Conservation (phyloP, 495 filamentous ascomycete genomes). For the Chaetomium tenue region DNA sequence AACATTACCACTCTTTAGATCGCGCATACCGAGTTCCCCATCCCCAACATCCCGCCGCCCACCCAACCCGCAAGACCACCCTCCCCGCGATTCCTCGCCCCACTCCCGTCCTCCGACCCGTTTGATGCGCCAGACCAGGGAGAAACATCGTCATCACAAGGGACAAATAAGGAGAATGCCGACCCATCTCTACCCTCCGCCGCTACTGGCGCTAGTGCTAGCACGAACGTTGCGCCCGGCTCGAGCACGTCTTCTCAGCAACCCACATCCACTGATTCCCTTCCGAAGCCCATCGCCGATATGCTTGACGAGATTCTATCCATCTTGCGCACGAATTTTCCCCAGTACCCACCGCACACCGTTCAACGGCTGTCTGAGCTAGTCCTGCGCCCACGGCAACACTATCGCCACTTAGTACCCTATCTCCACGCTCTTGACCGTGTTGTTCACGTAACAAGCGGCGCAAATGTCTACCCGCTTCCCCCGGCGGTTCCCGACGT, state of each 20-base stretch:
- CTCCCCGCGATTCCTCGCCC: constrained; percentile 45
- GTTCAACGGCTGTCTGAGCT: constrained; percentile 92
- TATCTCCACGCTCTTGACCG: constrained; percentile 91
- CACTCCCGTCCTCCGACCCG: constrained; percentile 49
- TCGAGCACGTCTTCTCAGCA: constrained; percentile 17
- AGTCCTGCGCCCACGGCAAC: constrained; percentile 68
- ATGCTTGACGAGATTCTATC: constrained; percentile 65
- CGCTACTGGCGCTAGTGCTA: background rate
- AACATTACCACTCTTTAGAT: constrained; percentile 31
- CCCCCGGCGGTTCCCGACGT: constrained; percentile 58
- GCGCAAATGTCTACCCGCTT: constrained; percentile 76
- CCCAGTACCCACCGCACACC: constrained; percentile 79
- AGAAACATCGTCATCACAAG: constrained; percentile 42
- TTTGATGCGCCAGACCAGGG: constrained; percentile 47
- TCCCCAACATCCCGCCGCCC: constrained; percentile 40
- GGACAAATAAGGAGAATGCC: constrained; percentile 50
- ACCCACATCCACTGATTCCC: constrained; percentile 35
- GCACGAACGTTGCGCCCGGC: constrained; percentile 18
- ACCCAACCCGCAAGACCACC: constrained; percentile 36
- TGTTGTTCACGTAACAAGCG: constrained; percentile 86
- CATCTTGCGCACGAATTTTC: constrained; percentile 67
- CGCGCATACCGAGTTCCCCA: constrained; percentile 45
- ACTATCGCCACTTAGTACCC: constrained; percentile 76
- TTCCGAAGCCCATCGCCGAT: constrained; percentile 63
- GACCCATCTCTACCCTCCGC: constrained; percentile 31